Percentiles rank a stretch among this genome's conserved stretches.
phyloP scores from a whole-genome alignment of 2,329 filamentous ascomycete genomes.

The Fusarium anthophilum region DNA sequence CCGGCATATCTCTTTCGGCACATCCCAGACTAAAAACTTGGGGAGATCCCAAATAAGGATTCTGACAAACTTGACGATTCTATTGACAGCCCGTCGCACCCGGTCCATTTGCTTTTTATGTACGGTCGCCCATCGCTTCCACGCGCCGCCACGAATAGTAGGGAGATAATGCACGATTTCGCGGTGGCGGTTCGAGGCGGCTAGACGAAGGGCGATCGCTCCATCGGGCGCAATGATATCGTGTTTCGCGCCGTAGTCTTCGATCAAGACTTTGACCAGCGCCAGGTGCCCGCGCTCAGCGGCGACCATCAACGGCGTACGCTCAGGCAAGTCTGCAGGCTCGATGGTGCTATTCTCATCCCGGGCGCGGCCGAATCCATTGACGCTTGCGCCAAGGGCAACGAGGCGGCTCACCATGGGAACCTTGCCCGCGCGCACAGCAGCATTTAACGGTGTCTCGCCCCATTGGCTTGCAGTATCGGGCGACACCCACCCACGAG shows the following conservation, averaged over 20 bases:
- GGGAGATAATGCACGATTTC: slow-evolving; percentile 57
- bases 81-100: slow-evolving; percentile 32
- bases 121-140: slow-evolving; percentile 48
- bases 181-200: slow-evolving; percentile 51
- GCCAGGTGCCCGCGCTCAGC: slow-evolving; percentile 52
- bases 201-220: slow-evolving; percentile 56
- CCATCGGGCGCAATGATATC: slow-evolving; percentile 56
- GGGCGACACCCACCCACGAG: slow-evolving; percentile 50
- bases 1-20: slow-evolving; percentile 34
- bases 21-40: slow-evolving; percentile 41
- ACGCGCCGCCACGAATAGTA: slow-evolving; percentile 49
- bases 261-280: slow-evolving; percentile 53
- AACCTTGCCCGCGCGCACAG: slow-evolving; percentile 44
- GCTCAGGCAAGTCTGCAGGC: slow-evolving; percentile 35
- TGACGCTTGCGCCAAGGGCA: slow-evolving; percentile 48
- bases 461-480: slow-evolving; percentile 44
- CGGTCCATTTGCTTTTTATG: slow-evolving; percentile 45
- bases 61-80: slow-evolving; percentile 38
- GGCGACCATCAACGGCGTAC: slow-evolving; percentile 58
- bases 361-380: slow-evolving; percentile 38
- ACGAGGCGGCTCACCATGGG: slow-evolving; percentile 49
- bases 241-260: slow-evolving; percentile 55
- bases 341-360: background rate
- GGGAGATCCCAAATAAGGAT: slow-evolving; percentile 47
- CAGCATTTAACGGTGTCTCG: slow-evolving; percentile 50